These are phyloP conservation scores for Pythium utonaiense DNA, from an alignment of 352 stramenopile species.

Conservation along the genomic window DNA sequence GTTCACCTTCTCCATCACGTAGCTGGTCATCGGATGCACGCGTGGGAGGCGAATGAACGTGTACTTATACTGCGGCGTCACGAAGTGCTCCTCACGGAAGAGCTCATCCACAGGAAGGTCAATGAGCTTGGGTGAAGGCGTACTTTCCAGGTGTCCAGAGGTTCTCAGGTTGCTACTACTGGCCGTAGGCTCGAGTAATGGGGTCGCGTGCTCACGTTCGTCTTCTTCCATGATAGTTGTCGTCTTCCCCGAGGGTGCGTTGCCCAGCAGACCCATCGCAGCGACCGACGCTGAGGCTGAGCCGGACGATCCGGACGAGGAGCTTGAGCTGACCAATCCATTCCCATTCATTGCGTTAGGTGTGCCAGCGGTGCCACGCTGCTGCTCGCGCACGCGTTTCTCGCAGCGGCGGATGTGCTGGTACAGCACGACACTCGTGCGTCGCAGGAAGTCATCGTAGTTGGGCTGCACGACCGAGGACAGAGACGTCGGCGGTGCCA, in stretches of 20 bases:
- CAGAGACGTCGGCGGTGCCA: constrained; percentile 66
- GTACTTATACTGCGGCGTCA: constrained; percentile 88
- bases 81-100: constrained; percentile 87
- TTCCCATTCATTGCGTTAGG: constrained; percentile 6
- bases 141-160: constrained; percentile 21
- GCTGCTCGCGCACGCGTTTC: constrained; percentile 69
- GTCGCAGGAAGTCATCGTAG: constrained; percentile 87
- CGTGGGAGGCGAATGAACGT: constrained; percentile 74
- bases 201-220: neutral
- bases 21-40: constrained; percentile 73
- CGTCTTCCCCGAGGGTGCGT: constrained; percentile 9
- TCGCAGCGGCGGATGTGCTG: constrained; percentile 87
- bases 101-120: constrained; percentile 76
- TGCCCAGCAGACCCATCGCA: constrained; percentile 5
- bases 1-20: constrained; percentile 82
- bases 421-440: constrained; percentile 88
- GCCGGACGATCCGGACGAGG: neutral
- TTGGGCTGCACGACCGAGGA: constrained; percentile 87
- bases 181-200: neutral
- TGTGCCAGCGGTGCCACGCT: constrained; percentile 21
- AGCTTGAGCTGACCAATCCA: neutral
- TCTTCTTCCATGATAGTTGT: constrained; percentile 1
- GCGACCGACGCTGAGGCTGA: neutral
- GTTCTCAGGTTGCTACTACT: constrained; percentile 8
- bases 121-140: constrained; percentile 54